Percentiles rank a stretch among this genome's conserved stretches.
phyloP scores from a whole-genome alignment of 1,284 basidiomycete species.

The Heterobasidion parviporum region DNA sequence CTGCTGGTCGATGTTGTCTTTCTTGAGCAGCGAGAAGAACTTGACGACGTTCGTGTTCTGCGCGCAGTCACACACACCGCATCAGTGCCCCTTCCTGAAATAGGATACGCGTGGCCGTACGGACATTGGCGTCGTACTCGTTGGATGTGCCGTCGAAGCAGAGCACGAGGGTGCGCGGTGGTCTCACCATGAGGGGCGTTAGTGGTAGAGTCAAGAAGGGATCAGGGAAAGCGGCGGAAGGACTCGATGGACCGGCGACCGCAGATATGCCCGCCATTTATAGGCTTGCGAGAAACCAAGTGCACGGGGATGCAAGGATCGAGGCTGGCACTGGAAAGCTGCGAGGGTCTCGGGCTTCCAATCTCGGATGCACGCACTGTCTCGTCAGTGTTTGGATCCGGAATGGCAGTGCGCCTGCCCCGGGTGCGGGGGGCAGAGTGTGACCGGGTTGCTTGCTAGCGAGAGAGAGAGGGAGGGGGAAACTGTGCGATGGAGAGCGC shows the following conservation, averaged over 20 bases:
- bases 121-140: conserved; percentile 33
- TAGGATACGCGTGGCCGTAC: conserved; percentile 6
- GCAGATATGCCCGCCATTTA: neutral
- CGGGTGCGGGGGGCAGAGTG: no score
- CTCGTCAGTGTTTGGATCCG: no score
- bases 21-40: conserved; percentile 53
- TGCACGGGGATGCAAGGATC: no score
- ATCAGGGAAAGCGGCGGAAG: neutral
- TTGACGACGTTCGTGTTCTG: conserved; percentile 71
- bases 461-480: no score
- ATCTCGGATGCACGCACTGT: no score
- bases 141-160: conserved; percentile 59
- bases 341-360: no score
- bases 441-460: no score
- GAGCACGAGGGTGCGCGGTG: conserved; percentile 40
- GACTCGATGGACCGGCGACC: neutral
- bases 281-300: no score
- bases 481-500: no score
- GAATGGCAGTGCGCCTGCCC: no score
- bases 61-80: neutral
- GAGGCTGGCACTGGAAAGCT: no score
- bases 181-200: neutral
- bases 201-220: neutral
- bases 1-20: conserved; percentile 47
- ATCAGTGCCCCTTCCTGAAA: neutral